Base-by-base conservation (phyloP, 768 basidiomycete genomes). In the Phanerochaete sordida region DNA sequence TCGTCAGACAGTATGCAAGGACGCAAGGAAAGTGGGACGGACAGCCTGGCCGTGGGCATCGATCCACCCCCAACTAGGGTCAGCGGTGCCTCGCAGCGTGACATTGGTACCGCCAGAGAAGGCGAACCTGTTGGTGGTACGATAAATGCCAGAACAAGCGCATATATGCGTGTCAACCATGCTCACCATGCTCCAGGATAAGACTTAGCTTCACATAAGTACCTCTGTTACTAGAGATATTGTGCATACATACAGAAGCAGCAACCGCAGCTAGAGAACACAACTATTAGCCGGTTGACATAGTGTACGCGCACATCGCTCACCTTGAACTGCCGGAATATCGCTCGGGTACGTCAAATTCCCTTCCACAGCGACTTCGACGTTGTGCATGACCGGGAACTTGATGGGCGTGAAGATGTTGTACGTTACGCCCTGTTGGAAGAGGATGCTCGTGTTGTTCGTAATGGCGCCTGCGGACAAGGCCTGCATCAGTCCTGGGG, bases 41-140 rank as follows among this genome's bases (percentile, higher is more conserved):
- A 71, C 70, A 23, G 67, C 65, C 57, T 85, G 83, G 1, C 85
- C 85, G 53, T 86, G 80, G 1, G 75, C 81, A 63, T 86, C 80
- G 0, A 87, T 77, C 84, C 84, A 87, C n/a, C 85, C 85, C 82
- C 82, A 83, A 2, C 81, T 60, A 0, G 82, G 79, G 61, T 87
- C 80, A 12, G 67, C 71, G 23, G 81, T 79, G 0, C 86, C 84
- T 27, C 81, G 73, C 7, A 88, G 68, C 11, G 84, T 86, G 46
- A 87, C 81, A 57, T 86, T 86, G 43, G 67, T 78, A 3, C 86
- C 84, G 13, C 81, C 82, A 2, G 70, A 72, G 61, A 86, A 84
- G 1, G 79, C 65, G 47, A 87, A 77, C 85, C 84, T 84, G 54
- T 24, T 16, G 2, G 21, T 24, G 27, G 27, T 30, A 27, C 30